Evolutionary conservation across 192 early-diverging fungal genomes (phyloP).

Genomic region (Coemansia sp.): DNA sequence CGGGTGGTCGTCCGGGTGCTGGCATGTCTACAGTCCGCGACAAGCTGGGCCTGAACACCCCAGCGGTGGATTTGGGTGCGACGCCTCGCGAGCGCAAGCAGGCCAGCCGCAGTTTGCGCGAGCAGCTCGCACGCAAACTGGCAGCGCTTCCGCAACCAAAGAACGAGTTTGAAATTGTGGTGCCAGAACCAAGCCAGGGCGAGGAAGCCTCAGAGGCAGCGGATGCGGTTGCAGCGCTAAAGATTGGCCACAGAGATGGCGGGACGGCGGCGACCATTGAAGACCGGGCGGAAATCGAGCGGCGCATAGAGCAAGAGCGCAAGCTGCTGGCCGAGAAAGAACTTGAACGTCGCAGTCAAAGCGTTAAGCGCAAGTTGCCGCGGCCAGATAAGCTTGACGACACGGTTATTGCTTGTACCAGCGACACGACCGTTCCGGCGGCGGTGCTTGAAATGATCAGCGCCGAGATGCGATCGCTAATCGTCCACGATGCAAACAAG

Average conservation of each 20-base stretch:
- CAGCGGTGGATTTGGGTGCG: constrained; percentile 39
- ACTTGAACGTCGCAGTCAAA: constrained; percentile 62
- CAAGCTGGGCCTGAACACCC: constrained; percentile 58
- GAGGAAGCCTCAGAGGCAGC: constrained; percentile 17
- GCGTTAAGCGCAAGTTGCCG: constrained; percentile 73
- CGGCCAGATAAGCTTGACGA: constrained; percentile 55
- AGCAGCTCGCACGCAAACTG: constrained; percentile 69
- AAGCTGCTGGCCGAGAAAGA: constrained; percentile 51
- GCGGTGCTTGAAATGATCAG: constrained; percentile 59
- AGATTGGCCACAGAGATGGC: neutral
- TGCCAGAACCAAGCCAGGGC: constrained; percentile 58
- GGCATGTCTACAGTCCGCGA: constrained; percentile 64
- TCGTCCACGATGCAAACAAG: constrained; percentile 66
- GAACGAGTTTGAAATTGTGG: constrained; percentile 88
- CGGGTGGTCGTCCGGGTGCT: constrained; percentile 28
- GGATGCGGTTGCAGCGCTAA: constrained; percentile 14
- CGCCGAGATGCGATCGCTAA: constrained; percentile 66
- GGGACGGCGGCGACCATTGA: constrained; percentile 33
- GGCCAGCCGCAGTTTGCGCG: constrained; percentile 51
- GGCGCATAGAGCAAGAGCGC: constrained; percentile 51
- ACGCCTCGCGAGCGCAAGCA: constrained; percentile 68
- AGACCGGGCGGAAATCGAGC: constrained; percentile 75
- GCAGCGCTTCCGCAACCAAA: constrained; percentile 76
- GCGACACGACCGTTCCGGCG: constrained; percentile 16
- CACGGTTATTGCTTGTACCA: constrained; percentile 6